Base-by-base conservation (phyloP, 768 basidiomycete genomes). In the Tulasnella sp. region DNA sequence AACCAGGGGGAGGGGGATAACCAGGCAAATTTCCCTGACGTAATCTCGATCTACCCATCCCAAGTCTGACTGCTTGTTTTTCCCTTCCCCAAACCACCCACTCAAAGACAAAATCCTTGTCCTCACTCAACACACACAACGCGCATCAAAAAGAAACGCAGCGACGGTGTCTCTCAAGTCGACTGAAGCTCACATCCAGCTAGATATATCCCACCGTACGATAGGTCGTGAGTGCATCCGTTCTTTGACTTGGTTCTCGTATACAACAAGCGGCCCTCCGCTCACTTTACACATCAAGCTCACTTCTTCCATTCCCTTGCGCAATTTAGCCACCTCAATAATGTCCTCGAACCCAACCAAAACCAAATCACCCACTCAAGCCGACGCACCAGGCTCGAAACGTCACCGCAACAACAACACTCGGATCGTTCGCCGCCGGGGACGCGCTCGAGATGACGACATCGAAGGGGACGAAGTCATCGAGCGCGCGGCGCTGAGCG, bases 381-480 rank as follows among this genome's bases (percentile, higher is more conserved):
- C 39, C n/a, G 44, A 35, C 34, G 22, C 67, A 17, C 39, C 39
- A 40, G 29, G 36, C 3, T 34, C 71, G 16, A 72, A 72, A 35
- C 36, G 52, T 12, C 35, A 26, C 11, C 63, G 66, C 59, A 69
- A 69, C 59, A 73, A 52, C 59, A 69, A 69, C 59, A 73, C 73
- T 22, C 72, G 74, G 8, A 19, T 67, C 68, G 74, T 75, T n/a
- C 66, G 75, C 39, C 72, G 74, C n/a, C 75, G 75, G 37, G 75
- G 75, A 35, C 70, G 70, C 59, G 72, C 67, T 26, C 47, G 73
- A 32, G 62, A 70, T 16, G 74, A 75, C 62, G 88, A 86, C 69
- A 91, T 90, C 75, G 91, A 92, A 76, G 91, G 92, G 35, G 91
- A 92, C 79, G 73, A 64, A n/a, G 44, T 74, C 67, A 83, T 92